phyloP scores from a whole-genome alignment of 2,329 filamentous ascomycete species.

The Colletotrichum neosansevieriae region DNA sequence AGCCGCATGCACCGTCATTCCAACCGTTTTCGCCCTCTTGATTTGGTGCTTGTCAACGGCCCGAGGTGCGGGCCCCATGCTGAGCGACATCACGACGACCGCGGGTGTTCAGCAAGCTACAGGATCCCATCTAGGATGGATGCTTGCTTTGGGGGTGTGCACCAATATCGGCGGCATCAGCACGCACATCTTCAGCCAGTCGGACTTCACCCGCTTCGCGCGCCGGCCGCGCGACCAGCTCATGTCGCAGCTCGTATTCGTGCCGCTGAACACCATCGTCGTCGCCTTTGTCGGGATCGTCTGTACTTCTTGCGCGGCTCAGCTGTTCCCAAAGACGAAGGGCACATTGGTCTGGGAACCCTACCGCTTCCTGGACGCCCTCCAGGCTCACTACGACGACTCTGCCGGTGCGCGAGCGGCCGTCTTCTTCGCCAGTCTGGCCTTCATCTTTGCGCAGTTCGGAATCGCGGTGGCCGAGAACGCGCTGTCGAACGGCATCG shows the following conservation, averaged over 20 bases:
- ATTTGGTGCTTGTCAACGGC: constrained; percentile 47
- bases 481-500: constrained; percentile 44
- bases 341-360: constrained; percentile 46
- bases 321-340: constrained; percentile 43
- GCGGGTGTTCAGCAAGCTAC: constrained; percentile 42
- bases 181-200: constrained; percentile 47
- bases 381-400: constrained; percentile 40
- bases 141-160: constrained; percentile 46
- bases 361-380: constrained; percentile 45
- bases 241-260: constrained; percentile 45
- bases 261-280: constrained; percentile 44
- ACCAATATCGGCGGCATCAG: constrained; percentile 48
- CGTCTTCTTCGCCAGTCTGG: constrained; percentile 42
- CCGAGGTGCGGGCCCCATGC: constrained; percentile 44
- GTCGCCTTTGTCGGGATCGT: constrained; percentile 47
- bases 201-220: constrained; percentile 48
- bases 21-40: constrained; percentile 47
- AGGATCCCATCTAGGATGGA: constrained; percentile 43
- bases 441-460: constrained; percentile 42
- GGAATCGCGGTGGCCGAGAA: constrained; percentile 42
- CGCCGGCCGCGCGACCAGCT: constrained; percentile 47
- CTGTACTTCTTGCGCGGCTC: constrained; percentile 47
- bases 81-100: constrained; percentile 42
- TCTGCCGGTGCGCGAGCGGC: constrained; percentile 35
- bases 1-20: constrained; percentile 43